phyloP scores from a whole-genome alignment of 1,284 basidiomycete species.

The Sporisorium reilianum region DNA sequence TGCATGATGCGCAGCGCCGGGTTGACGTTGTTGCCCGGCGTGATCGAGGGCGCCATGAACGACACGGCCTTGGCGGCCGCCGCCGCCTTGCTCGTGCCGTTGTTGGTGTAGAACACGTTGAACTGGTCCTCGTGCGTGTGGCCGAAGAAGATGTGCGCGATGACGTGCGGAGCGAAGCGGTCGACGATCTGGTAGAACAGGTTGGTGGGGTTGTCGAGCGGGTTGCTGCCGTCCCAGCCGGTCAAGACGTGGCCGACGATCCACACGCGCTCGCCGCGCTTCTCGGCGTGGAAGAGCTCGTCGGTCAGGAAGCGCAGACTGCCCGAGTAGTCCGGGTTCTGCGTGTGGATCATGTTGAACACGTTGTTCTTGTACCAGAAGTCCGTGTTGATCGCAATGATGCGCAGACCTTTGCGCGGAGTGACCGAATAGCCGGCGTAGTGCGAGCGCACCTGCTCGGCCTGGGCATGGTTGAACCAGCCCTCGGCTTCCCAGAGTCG shows the following conservation, averaged over 20 bases:
- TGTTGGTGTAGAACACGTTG: conserved; percentile 84
- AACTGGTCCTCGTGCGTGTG: conserved; percentile 85
- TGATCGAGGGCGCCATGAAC: conserved; percentile 77
- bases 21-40: conserved; percentile 80
- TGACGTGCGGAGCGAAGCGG: conserved; percentile 81
- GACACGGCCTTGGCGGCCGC: conserved; percentile 69
- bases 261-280: conserved; percentile 73
- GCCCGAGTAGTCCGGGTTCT: conserved; percentile 78
- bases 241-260: conserved; percentile 82
- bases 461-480: conserved; percentile 77
- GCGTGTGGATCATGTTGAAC: conserved; percentile 82
- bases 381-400: conserved; percentile 83
- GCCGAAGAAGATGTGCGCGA: conserved; percentile 83
- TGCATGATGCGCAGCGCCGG: conserved; percentile 84
- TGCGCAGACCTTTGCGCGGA: conserved; percentile 77
- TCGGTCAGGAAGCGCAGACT: conserved; percentile 83
- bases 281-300: conserved; percentile 75
- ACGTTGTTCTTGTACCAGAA: conserved; percentile 72
- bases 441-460: conserved; percentile 76
- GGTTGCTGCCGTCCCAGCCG: conserved; percentile 79
- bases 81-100: conserved; percentile 70
- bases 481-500: conserved; percentile 71
- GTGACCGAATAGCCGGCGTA: conserved; percentile 81
- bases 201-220: conserved; percentile 69
- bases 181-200: conserved; percentile 75